Evolutionary conservation across 768 basidiomycete species (phyloP).

Genomic region (Trametes gibbosa): DNA sequence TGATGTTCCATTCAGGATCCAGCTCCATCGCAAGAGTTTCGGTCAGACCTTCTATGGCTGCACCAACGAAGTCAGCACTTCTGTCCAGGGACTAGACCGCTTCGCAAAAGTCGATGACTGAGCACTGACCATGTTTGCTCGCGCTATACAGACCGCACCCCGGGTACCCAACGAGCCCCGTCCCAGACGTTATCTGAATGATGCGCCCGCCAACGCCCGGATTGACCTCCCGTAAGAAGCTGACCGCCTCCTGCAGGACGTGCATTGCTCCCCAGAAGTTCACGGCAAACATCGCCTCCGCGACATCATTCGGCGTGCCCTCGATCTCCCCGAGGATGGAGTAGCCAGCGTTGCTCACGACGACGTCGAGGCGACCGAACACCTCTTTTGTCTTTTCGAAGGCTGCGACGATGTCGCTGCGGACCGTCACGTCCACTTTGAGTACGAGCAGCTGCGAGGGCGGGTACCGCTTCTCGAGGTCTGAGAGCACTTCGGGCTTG

Average conservation of each 20-base stretch:
- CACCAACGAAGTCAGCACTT: not conserved
- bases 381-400: slow-evolving; percentile 34
- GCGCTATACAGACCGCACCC: slow-evolving; percentile 25
- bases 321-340: slow-evolving; percentile 37
- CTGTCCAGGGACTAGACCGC: no score
- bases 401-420: slow-evolving; percentile 31
- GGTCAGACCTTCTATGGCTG: slow-evolving; percentile 34
- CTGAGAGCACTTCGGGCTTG: slow-evolving; percentile 34
- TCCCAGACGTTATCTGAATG: slow-evolving; percentile 36
- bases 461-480: slow-evolving; percentile 29
- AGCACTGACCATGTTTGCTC: slow-evolving; percentile 17
- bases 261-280: slow-evolving; percentile 26
- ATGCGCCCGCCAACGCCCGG: slow-evolving; percentile 31
- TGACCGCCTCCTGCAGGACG: slow-evolving; percentile 24
- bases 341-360: slow-evolving; percentile 43
- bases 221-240: slow-evolving; percentile 31
- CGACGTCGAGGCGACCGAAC: slow-evolving; percentile 45
- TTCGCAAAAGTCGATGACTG: no score
- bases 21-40: slow-evolving; percentile 39
- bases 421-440: slow-evolving; percentile 38
- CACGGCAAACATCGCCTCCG: slow-evolving; percentile 37
- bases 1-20: slow-evolving; percentile 48
- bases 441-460: slow-evolving; percentile 35
- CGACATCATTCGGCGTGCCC: slow-evolving; percentile 31
- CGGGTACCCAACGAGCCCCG: slow-evolving; percentile 25